Percentiles rank a stretch among this genome's conserved stretches.
phyloP scores from a whole-genome alignment of 768 basidiomycete genomes.

The Leccinum obscurum region DNA sequence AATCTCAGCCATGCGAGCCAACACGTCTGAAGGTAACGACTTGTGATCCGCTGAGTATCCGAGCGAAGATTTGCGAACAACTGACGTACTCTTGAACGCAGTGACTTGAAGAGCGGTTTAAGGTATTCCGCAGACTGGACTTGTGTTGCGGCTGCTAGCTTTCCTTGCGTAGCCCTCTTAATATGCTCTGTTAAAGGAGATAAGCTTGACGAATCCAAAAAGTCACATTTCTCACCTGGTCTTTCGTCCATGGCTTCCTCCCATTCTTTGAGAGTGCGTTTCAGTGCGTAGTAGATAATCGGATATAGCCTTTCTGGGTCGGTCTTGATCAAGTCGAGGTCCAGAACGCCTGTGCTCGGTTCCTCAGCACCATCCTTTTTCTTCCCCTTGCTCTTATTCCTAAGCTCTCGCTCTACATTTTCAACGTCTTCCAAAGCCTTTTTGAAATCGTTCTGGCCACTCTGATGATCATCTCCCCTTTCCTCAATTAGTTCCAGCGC shows the following conservation, averaged over 20 bases:
- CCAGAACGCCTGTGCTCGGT: constrained; percentile 58
- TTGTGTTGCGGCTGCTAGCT: constrained; percentile 92
- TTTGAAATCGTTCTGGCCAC: constrained; percentile 94
- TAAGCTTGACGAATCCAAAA: constrained; percentile 1
- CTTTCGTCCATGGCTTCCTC: constrained; percentile 92
- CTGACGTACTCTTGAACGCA: constrained; percentile 80
- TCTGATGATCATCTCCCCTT: constrained; percentile 73
- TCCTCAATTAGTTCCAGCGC: constrained; percentile 96
- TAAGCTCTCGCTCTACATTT: constrained; percentile 66
- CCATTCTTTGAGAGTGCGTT: constrained; percentile 94
- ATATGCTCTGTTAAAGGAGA: constrained; percentile 58
- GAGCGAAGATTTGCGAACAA: not conserved
- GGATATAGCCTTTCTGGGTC: constrained; percentile 97
- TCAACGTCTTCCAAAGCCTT: constrained; percentile 87
- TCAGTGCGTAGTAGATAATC: constrained; percentile 93
- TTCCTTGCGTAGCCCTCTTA: constrained; percentile 88
- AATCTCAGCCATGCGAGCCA: constrained; percentile 87
- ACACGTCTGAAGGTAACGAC: constrained; percentile 82
- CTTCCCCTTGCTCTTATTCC: constrained; percentile 56
- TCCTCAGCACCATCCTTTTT: constrained; percentile 60
- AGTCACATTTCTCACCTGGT: constrained; percentile 56
- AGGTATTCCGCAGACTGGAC: constrained; percentile 95
- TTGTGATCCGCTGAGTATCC: constrained; percentile 29
- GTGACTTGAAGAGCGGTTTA: constrained; percentile 91
- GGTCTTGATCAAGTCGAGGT: constrained; percentile 79